Conservation (phyloP, 805 yeast genomes). For the Yamadazyma paraphyllophila region DNA sequence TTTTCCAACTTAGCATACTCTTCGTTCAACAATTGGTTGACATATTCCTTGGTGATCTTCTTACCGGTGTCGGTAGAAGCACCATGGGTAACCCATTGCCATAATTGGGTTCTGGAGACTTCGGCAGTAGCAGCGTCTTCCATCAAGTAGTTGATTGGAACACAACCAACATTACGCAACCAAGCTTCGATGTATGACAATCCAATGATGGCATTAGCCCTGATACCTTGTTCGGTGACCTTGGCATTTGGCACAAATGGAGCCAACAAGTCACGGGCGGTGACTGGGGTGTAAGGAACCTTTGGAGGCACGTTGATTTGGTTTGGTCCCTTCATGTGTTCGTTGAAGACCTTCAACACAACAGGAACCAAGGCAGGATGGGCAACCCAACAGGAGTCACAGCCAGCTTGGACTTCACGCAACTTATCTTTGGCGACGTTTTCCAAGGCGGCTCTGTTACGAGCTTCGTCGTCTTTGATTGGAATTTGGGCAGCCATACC, state of each 20-base stretch:
- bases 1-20: constrained; percentile 54
- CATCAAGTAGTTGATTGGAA: constrained; percentile 81
- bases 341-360: constrained; percentile 68
- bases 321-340: constrained; percentile 80
- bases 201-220: constrained; percentile 72
- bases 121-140: constrained; percentile 92
- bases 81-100: constrained; percentile 80
- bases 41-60: constrained; percentile 58
- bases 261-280: constrained; percentile 58
- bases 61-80: constrained; percentile 59
- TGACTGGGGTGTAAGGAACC: constrained; percentile 50
- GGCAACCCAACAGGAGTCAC: constrained; percentile 89
- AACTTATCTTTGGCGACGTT: constrained; percentile 74
- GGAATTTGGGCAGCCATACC: constrained; percentile 92
- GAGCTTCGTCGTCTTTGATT: constrained; percentile 64
- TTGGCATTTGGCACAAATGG: constrained; percentile 62
- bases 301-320: constrained; percentile 59
- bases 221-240: constrained; percentile 69
- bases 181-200: constrained; percentile 81
- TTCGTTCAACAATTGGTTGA: constrained; percentile 54
- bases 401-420: constrained; percentile 74
- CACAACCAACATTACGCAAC: constrained; percentile 83
- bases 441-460: constrained; percentile 65
- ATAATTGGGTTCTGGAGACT: constrained; percentile 77
- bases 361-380: constrained; percentile 79